phyloP scores from a whole-genome alignment of 306 rosid genomes.

The Cucurbita maxima region DNA sequence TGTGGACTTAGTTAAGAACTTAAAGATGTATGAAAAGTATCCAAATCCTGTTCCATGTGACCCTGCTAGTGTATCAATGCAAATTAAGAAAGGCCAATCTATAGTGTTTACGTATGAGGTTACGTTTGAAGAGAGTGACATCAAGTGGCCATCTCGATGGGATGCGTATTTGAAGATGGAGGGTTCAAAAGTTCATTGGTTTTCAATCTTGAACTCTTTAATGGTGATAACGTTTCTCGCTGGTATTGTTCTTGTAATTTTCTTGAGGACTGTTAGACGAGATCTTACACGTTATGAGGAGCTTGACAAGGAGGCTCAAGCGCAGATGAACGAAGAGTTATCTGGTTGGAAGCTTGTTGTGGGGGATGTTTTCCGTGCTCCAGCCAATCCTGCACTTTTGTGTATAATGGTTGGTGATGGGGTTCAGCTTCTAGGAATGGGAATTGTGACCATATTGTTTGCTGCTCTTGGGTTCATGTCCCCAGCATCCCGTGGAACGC shows the following conservation, averaged over 20 bases:
- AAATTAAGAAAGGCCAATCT: conserved; percentile 60
- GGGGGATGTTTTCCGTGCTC: conserved; percentile 96
- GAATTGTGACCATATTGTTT: conserved; percentile 85
- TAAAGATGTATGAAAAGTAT: conserved; percentile 39
- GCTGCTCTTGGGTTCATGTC: conserved; percentile 99
- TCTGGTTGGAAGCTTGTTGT: conserved; percentile 99
- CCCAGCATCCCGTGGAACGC: conserved; percentile 91
- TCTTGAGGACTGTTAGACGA: conserved; percentile 82
- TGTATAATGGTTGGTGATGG: conserved; percentile 92
- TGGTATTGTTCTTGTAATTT: conserved; percentile 86
- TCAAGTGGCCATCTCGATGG: conserved; percentile 98
- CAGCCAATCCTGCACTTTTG: conserved; percentile 49
- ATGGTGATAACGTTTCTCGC: conserved; percentile 96
- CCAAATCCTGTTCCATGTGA: conserved; percentile 49
- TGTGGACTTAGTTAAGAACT: conserved; percentile 31
- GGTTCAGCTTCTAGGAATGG: conserved; percentile 94
- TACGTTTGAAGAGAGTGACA: conserved; percentile 72
- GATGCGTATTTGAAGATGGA: conserved; percentile 99
- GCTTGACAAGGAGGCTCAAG: conserved; percentile 94
- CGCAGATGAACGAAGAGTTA: conserved; percentile 96
- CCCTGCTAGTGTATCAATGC: conserved; percentile 58
- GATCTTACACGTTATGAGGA: conserved; percentile 91
- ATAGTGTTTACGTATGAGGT: conserved; percentile 69
- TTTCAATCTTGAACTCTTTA: conserved; percentile 81
- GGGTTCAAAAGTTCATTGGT: conserved; percentile 95